Evolutionary conservation across 2,329 filamentous ascomycete genomes (phyloP), one percentile per base, ranked within the genome.

Genomic region (Bertia moriformis): DNA sequence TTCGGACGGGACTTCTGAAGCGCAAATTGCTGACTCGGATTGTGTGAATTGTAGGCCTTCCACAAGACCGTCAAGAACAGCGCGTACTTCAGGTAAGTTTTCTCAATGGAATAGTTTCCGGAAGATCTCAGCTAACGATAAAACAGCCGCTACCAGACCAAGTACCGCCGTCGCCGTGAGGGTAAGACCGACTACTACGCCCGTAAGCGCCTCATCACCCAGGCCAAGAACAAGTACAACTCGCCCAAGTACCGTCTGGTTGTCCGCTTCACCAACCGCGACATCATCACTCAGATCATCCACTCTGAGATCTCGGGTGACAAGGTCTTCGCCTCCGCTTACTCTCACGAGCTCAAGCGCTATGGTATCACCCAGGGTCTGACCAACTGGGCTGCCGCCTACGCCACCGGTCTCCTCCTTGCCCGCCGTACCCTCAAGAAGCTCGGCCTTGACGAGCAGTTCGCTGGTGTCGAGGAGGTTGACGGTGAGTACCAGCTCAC

Each of bases 221-320:
- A 98, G 78, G 91, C 91, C 72, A 98, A 96, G 86, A 98, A 98
- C 86, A 98, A 98, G 83, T 98, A 96, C 83, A 93, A 93, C 72
- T 83, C 91, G 49, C 91, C 91, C 69, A 98, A 98, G 80, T 96
- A 98, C 83, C 85, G 91, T 62, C 83, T 98, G 61, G 91, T 98
- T 52, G 86, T 98, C 63, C 91, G 91, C 66, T 94, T 93, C 83
- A 93, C 86, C 76, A 93, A 96, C 83, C 86, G 87, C 69, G 89
- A 98, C 77, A 93, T 96, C 73, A 83, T 96, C 71, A 80, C 78
- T 71, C 91, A 98, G 75, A 91, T 98, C 64, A 78, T 98, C 64
- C 83, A 76, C 62, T 93, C 91, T 45, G 91, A 98, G 76, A 83
- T 98, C 71, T 78, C 74, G 51, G 91, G 91, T 60, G 91, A 98